Evolutionary conservation across 352 stramenopile genomes (phyloP).

Genomic region (Phytopythium mirpurense): DNA sequence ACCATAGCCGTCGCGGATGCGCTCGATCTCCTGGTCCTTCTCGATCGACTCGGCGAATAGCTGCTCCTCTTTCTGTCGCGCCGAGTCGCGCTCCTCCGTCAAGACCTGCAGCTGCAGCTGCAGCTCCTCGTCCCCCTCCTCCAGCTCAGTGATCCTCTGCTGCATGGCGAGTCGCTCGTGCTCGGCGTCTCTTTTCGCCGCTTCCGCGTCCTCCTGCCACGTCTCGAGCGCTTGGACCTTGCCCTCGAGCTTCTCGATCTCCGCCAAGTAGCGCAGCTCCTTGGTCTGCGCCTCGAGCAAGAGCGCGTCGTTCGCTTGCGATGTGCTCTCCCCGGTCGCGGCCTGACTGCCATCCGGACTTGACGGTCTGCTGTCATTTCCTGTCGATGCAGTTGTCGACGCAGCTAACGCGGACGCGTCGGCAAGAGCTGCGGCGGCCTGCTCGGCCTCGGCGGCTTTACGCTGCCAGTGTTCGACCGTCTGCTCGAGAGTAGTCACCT

Average conservation of each 20-base stretch:
- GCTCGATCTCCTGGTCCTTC: slow-evolving; percentile 86
- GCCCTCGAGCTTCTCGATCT: slow-evolving; percentile 68
- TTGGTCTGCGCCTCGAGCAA: slow-evolving; percentile 70
- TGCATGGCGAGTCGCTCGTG: slow-evolving; percentile 26
- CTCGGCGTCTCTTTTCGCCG: slow-evolving; percentile 25
- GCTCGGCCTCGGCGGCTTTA: slow-evolving; percentile 25
- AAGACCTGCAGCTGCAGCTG: slow-evolving; percentile 79
- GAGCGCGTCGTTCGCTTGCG: slow-evolving; percentile 40
- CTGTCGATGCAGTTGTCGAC: neutral
- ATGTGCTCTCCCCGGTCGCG: slow-evolving; percentile 11
- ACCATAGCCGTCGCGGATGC: slow-evolving; percentile 84
- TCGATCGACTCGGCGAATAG: slow-evolving; percentile 80
- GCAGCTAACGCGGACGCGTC: neutral
- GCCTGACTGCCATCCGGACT: slow-evolving; percentile 7
- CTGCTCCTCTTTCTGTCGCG: slow-evolving; percentile 79
- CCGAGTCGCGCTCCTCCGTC: slow-evolving; percentile 77
- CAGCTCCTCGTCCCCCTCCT: slow-evolving; percentile 76
- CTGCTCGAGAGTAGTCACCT: slow-evolving; percentile 27
- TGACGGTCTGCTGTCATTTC: neutral
- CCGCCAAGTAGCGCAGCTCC: slow-evolving; percentile 55
- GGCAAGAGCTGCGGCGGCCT: slow-evolving; percentile 1
- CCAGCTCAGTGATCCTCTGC: slow-evolving; percentile 44
- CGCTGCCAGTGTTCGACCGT: slow-evolving; percentile 10
- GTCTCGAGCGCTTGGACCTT: slow-evolving; percentile 46
- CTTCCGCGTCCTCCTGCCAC: slow-evolving; percentile 31